A percentile compares a stretch with the other conserved stretches of the same genome.
Conservation (phyloP, 306 rosid genomes). For the Cicer judaicum region DNA sequence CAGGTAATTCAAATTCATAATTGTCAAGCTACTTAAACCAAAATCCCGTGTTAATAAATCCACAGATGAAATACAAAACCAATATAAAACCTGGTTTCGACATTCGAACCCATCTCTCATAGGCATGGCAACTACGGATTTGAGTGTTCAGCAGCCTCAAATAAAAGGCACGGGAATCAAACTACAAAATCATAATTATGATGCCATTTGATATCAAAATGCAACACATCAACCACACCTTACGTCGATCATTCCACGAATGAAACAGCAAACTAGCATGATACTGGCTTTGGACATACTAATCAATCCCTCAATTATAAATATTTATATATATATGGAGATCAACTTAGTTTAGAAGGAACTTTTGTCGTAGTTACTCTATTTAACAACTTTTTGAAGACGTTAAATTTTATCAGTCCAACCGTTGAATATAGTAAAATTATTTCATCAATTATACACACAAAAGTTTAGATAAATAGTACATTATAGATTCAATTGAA, state of each 20-base stretch:
- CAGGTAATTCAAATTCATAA: slow-evolving; percentile 33
- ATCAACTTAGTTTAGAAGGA: neutral
- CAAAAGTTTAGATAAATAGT: neutral
- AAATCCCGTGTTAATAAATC: slow-evolving; percentile 6
- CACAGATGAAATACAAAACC: slow-evolving; percentile 30
- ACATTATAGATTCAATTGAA: no score
- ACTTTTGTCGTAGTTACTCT: neutral
- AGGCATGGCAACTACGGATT: neutral
- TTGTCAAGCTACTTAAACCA: slow-evolving; percentile 19
- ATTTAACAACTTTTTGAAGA: neutral
- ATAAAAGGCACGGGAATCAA: slow-evolving; percentile 26
- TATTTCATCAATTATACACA: neutral
- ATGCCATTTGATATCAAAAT: slow-evolving; percentile 9
- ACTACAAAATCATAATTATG: slow-evolving; percentile 20
- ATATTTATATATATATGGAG: neutral
- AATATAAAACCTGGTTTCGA: slow-evolving; percentile 21
- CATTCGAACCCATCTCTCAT: slow-evolving; percentile 12
- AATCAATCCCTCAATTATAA: neutral
- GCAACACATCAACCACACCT: slow-evolving; percentile 30
- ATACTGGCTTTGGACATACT: slow-evolving; percentile 9
- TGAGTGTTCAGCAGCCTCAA: slow-evolving; percentile 10
- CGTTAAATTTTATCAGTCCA: neutral
- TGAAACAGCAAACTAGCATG: slow-evolving; percentile 12
- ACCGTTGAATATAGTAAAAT: neutral
- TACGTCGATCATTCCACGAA: slow-evolving; percentile 12